Percentiles rank a stretch among this genome's conserved stretches.
These are phyloP conservation scores for Plantago ovata DNA, from an alignment of 257 asterid genomes.

Conservation along the genomic window DNA sequence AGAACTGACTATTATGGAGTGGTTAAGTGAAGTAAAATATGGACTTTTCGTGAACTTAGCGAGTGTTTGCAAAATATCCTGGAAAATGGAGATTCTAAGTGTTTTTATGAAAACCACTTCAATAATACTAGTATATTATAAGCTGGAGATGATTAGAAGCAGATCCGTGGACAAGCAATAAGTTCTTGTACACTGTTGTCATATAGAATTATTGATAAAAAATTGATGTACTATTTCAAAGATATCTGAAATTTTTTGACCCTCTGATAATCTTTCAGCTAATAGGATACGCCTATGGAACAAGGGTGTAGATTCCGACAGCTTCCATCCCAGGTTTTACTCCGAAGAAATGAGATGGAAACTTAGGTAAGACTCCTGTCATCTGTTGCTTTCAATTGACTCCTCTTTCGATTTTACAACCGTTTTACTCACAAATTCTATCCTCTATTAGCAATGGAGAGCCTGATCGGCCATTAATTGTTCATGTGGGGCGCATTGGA, in stretches of 20 bases:
- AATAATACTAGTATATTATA: too few species aligned
- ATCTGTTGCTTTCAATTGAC: neutral
- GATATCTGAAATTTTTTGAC: too few species aligned
- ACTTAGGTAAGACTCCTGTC: conserved; percentile 45
- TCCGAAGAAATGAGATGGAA: conserved; percentile 69
- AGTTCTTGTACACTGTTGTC: too few species aligned
- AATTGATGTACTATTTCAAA: too few species aligned
- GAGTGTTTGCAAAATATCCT: too few species aligned
- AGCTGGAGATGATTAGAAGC: too few species aligned
- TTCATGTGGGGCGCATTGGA: conserved; percentile 92
- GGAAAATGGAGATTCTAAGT: too few species aligned
- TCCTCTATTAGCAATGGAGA: conserved; percentile 59
- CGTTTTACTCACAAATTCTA: conserved; percentile 19
- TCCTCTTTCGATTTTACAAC: neutral
- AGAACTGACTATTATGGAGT: too few species aligned
- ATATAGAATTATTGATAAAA: too few species aligned
- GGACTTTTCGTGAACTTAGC: neutral
- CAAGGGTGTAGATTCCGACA: conserved; percentile 96
- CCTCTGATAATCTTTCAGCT: conserved; percentile 36
- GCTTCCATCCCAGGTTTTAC: conserved; percentile 73
- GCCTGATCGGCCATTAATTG: conserved; percentile 82
- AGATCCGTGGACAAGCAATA: too few species aligned
- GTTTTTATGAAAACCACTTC: too few species aligned
- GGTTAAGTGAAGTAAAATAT: neutral
- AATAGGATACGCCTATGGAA: conserved; percentile 88